Conservation (phyloP, 106 monocot species). For the Amphibolis antarctica region DNA sequence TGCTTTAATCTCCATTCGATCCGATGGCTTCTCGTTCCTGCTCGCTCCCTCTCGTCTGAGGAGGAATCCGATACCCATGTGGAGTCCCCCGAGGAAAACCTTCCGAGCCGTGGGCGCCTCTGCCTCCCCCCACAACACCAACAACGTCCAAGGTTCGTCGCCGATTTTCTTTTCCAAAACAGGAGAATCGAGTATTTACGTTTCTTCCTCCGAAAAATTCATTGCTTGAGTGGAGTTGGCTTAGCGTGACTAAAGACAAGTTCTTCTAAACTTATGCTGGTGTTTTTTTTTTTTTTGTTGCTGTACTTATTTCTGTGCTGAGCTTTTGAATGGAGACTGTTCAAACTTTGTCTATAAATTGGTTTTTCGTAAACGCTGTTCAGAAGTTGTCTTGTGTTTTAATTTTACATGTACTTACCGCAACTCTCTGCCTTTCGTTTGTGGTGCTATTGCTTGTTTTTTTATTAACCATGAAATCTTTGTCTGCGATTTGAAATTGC, state of each 20-base stretch:
- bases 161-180: not conserved
- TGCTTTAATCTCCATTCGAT: not conserved
- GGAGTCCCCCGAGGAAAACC: not conserved
- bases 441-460: not conserved
- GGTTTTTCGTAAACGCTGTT: not conserved
- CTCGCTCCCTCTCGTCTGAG: too few species aligned
- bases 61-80: too few species aligned
- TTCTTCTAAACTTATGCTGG: not conserved
- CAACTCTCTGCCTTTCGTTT: not conserved
- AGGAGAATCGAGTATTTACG: not conserved
- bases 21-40: not conserved
- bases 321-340: not conserved
- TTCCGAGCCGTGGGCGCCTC: slow-evolving; percentile 10
- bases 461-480: not conserved
- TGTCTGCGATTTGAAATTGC: not conserved
- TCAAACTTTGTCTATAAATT: not conserved
- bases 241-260: too few species aligned
- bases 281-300: not conserved
- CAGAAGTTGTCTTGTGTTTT: not conserved
- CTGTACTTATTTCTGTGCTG: not conserved
- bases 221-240: not conserved
- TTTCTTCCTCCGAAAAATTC: not conserved
- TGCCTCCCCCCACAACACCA: slow-evolving; percentile 7
- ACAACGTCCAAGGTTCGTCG: slow-evolving; percentile 11
- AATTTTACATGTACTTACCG: not conserved